A percentile compares a stretch with the other conserved stretches of the same genome.
These are phyloP conservation scores for Clavaria fumosa DNA, from an alignment of 768 basidiomycete genomes.

Conservation along the genomic window DNA sequence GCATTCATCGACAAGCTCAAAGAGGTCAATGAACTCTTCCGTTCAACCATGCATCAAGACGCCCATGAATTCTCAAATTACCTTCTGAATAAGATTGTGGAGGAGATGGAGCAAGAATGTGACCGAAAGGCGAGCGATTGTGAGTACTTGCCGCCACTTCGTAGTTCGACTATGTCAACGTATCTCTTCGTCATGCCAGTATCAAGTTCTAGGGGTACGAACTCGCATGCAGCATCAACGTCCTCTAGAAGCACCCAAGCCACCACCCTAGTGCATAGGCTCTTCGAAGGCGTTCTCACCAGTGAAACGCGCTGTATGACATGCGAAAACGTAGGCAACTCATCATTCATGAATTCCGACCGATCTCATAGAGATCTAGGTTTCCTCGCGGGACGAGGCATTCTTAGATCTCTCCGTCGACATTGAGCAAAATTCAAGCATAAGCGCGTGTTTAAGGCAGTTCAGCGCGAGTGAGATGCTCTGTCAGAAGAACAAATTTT, in stretches of 20 bases:
- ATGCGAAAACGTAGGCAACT: constrained; percentile 75
- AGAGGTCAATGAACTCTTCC: constrained; percentile 82
- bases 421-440: constrained; percentile 94
- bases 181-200: constrained; percentile 29
- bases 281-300: constrained; percentile 88
- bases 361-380: constrained; percentile 24
- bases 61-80: constrained; percentile 98
- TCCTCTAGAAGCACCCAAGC: no score
- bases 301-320: constrained; percentile 97
- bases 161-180: background rate
- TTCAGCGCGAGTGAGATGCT: constrained; percentile 99
- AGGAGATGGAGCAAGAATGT: constrained; percentile 73
- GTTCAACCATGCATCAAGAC: constrained; percentile 90
- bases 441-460: constrained; percentile 89
- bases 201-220: constrained; percentile 41
- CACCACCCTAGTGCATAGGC: constrained; percentile 78
- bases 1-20: constrained; percentile 90
- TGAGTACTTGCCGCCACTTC: constrained; percentile 26
- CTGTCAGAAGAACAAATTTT: constrained; percentile 96
- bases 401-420: constrained; percentile 99
- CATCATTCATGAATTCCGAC: constrained; percentile 5
- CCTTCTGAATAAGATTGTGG: constrained; percentile 81
- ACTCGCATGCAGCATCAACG: constrained; percentile 28
- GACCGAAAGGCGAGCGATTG: constrained; percentile 55
- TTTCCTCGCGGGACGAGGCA: constrained; percentile 86